Evolutionary conservation across 1,139 yeast genomes (phyloP), one percentile per base, ranked within the genome.

Genomic region (Lodderomyces jiufengensis): DNA sequence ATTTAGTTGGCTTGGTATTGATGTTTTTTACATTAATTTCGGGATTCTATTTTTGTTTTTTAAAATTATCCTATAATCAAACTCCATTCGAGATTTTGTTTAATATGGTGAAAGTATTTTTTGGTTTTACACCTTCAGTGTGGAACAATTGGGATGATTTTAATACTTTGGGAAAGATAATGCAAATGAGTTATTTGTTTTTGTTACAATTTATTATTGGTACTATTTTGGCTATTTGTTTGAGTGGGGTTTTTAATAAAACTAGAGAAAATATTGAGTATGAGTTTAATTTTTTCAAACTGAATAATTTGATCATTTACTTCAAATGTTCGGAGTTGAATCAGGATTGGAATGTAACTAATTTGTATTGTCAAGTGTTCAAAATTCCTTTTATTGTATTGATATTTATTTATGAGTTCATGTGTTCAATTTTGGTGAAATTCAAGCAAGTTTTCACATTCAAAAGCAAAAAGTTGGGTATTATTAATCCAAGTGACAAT

Each of bases 111-210:
- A 74, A 76, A 50, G 64, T 78, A 5, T 68, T 78, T 43, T 77
- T 78, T 50, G 83, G 84, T 1, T 78, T 75, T 50, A 77, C 83
- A 0, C 82, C 83, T 0, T 76, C 80, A 0, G 82, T 78, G 1
- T 78, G 84, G 84, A 65, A 70, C 34, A 72, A 73, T 43, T 76
- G 82, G 82, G 61, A 65, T 31, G 61, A 65, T 40, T 78, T 71
- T 48, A 71, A 76, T 33, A 50, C 59, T 3, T 53, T 76, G 25
- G 84, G 84, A 2, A 63, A 73, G 34, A 49, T 59, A 9, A 66
- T 75, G 24, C 70, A 75, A 43, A 63, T 78, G 54, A 65, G 75
- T 16, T 78, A 75, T 48, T 60, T 78, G 32, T 77, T 77, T 43
- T 61, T 77, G 44, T 73, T 77, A 36, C 80, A 78, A 41, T 78